A percentile compares a stretch with the other conserved stretches of the same genome.
These are phyloP conservation scores for Tolypocladium guangdongense DNA, from an alignment of 2,329 filamentous ascomycete genomes.

Conservation along the genomic window DNA sequence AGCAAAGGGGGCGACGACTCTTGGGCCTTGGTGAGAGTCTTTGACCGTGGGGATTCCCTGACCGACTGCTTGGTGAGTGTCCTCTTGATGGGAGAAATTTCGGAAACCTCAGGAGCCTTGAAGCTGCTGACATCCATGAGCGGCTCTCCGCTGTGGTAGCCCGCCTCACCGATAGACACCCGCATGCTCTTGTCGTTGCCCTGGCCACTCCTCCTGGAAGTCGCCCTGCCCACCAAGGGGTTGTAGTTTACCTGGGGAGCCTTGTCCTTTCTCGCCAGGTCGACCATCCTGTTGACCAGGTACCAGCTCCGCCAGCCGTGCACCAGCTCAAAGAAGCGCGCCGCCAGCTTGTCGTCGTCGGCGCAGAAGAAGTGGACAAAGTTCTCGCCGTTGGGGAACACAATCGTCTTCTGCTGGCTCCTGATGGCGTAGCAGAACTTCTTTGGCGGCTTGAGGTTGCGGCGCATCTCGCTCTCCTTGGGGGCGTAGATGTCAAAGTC, in stretches of 20 bases:
- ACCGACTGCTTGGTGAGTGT: neutral
- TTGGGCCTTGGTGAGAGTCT: neutral
- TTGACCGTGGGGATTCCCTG: neutral
- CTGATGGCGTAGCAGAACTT: constrained; percentile 81
- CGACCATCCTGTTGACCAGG: constrained; percentile 57
- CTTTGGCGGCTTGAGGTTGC: constrained; percentile 72
- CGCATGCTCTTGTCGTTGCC: constrained; percentile 18
- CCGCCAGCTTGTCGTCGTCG: constrained; percentile 56
- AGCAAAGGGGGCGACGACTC: neutral
- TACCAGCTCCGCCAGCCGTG: constrained; percentile 91
- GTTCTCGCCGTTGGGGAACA: constrained; percentile 73
- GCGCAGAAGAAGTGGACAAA: constrained; percentile 90
- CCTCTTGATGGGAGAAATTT: neutral
- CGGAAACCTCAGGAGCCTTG: constrained; percentile 5
- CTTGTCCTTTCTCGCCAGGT: constrained; percentile 29
- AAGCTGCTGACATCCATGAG: constrained; percentile 9
- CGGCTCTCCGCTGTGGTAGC: constrained; percentile 1
- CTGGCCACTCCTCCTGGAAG: constrained; percentile 2
- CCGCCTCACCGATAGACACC: constrained; percentile 23
- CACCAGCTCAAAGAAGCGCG: constrained; percentile 58
- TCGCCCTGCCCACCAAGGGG: neutral
- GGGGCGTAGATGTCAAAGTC: constrained; percentile 89
- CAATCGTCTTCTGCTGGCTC: constrained; percentile 76
- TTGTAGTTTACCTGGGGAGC: constrained; percentile 6
- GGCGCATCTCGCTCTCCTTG: constrained; percentile 54